phyloP scores from a whole-genome alignment of 257 asterid species.

The Lithospermum erythrorhizon region DNA sequence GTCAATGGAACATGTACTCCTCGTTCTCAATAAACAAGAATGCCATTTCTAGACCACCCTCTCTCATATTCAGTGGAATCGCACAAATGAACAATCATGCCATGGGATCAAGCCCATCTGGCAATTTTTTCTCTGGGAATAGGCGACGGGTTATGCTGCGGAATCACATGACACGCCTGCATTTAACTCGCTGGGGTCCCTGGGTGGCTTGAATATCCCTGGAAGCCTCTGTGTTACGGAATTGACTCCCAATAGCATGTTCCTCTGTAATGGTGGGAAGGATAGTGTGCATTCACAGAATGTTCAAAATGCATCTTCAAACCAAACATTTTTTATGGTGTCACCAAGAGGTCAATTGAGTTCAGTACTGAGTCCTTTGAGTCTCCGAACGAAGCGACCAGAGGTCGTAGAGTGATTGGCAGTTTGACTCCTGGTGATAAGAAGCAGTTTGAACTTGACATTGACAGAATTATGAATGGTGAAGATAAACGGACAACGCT shows the following conservation, averaged over 20 bases:
- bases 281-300: slow-evolving; percentile 59
- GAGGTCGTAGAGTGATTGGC: slow-evolving; percentile 73
- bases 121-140: slow-evolving; percentile 74
- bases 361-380: slow-evolving; percentile 77
- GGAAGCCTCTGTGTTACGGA: slow-evolving; percentile 70
- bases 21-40: slow-evolving; percentile 67
- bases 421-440: slow-evolving; percentile 64
- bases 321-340: slow-evolving; percentile 71
- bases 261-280: slow-evolving; percentile 57
- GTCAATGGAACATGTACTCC: slow-evolving; percentile 53
- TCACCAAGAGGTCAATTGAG: slow-evolving; percentile 84
- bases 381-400: slow-evolving; percentile 75
- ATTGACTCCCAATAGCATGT: slow-evolving; percentile 56
- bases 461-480: slow-evolving; percentile 76
- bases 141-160: slow-evolving; percentile 59
- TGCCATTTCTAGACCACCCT: slow-evolving; percentile 60
- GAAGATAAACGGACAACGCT: slow-evolving; percentile 97
- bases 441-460: slow-evolving; percentile 95
- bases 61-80: slow-evolving; percentile 49
- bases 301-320: slow-evolving; percentile 65
- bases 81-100: slow-evolving; percentile 58
- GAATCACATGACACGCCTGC: slow-evolving; percentile 80
- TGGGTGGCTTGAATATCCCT: slow-evolving; percentile 71
- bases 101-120: slow-evolving; percentile 90
- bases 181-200: slow-evolving; percentile 87